Evolutionary conservation across 148 eudicot genomes (phyloP), one percentile per base, ranked within the genome.

Genomic region (Fagopyrum tataricum): DNA sequence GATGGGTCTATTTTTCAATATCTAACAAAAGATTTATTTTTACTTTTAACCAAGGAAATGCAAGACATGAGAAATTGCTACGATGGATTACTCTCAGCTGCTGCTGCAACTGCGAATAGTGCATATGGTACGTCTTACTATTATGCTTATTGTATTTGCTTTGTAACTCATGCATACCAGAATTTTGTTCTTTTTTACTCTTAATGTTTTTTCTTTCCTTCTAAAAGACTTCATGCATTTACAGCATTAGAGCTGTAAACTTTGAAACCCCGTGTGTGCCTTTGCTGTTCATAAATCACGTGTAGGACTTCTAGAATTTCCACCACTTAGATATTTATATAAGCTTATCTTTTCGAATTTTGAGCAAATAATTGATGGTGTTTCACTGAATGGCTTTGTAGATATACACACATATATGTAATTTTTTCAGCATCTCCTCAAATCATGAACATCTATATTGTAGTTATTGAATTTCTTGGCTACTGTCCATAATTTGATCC

Each of bases 41-140:
- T 31, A 71, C 73, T 31, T 53, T 9, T 72, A 23, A 24, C 42
- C 18, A 87, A 95, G 98, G 97, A 95, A 84, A 91, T 95, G 91
- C 84, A 87, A 77, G 88, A 88, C 44, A 91, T 95, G 96, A 86
- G 90, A 77, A 72, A 89, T 71, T 95, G 98, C 81, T 91, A 91
- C 71, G 98, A 95, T 71, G 82, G 93, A 83, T 88, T 95, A 77
- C 91, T 95, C 59, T 91, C 96, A 23, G 98, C 93, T 46, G 97
- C 98, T 81, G 98, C 98, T 31, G 97, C 98, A 17, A 87, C 97
- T 21, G 89, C 93, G 41, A 95, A 95, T 77, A 84, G 93, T 76
- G 96, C 96, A 48, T 95, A 83, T 75, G 98, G 98, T 91, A 88
- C 42, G 69, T 75, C 15, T 48, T 62, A 12, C 71, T 26, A 40